phyloP scores from a whole-genome alignment of 768 basidiomycete species.

The Infundibulicybe gibba region DNA sequence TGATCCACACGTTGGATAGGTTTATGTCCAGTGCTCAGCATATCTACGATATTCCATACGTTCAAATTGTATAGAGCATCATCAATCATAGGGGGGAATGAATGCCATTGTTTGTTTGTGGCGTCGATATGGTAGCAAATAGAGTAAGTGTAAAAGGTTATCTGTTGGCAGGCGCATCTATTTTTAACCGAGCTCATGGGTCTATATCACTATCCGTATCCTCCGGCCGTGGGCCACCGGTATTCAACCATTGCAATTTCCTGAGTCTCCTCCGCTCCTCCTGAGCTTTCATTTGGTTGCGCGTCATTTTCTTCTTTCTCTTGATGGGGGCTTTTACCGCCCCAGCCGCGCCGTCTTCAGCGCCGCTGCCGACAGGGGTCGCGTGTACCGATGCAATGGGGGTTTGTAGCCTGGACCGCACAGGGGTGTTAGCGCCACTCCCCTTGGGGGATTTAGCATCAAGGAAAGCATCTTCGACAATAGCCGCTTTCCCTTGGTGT shows the following conservation, averaged over 20 bases:
- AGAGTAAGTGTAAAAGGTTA: background rate
- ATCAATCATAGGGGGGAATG: too few relatives aligned
- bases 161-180: background rate
- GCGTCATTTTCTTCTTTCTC: slow-evolving; percentile 91
- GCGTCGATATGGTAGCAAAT: slow-evolving; percentile 5
- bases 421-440: slow-evolving; percentile 69
- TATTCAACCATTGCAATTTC: slow-evolving; percentile 79
- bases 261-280: slow-evolving; percentile 81
- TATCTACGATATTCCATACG: too few relatives aligned
- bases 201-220: slow-evolving; percentile 67
- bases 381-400: slow-evolving; percentile 52
- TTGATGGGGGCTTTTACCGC: slow-evolving; percentile 35
- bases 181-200: slow-evolving; percentile 5
- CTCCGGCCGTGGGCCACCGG: slow-evolving; percentile 80
- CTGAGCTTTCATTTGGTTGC: slow-evolving; percentile 84
- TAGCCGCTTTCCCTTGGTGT: slow-evolving; percentile 83
- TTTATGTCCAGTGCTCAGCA: too few relatives aligned
- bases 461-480: slow-evolving; percentile 81
- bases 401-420: slow-evolving; percentile 64
- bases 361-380: slow-evolving; percentile 59
- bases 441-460: slow-evolving; percentile 68
- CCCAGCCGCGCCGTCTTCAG: slow-evolving; percentile 43
- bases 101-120: slow-evolving; percentile 1
- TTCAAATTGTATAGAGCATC: too few relatives aligned
- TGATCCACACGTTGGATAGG: too few relatives aligned